A percentile compares a stretch with the other conserved stretches of the same genome.
These are phyloP conservation scores for Neurospora cerealis DNA, from an alignment of 495 filamentous ascomycete species.

Conservation along the genomic window DNA sequence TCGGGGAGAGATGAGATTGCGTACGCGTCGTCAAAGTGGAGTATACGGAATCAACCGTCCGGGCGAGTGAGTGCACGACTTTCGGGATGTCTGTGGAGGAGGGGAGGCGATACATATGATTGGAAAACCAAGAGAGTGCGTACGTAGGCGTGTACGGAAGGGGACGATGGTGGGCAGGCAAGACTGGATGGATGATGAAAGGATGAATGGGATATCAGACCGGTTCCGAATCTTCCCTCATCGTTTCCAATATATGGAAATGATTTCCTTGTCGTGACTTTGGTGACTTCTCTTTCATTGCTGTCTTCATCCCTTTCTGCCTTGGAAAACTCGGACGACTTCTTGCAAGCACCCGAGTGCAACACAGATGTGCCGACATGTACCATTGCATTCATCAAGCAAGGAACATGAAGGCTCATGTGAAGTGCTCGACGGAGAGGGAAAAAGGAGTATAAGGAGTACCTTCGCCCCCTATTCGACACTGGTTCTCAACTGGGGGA, in stretches of 20 bases:
- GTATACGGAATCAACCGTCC: background rate
- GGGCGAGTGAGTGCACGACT: background rate
- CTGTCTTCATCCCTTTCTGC: background rate
- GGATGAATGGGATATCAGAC: background rate
- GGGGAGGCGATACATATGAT: background rate
- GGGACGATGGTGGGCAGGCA: background rate
- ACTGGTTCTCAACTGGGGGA: background rate
- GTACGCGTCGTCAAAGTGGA: background rate
- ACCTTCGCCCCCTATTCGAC: background rate
- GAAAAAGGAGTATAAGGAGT: background rate
- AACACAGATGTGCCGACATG: background rate
- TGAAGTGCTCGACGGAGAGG: background rate
- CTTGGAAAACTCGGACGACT: background rate
- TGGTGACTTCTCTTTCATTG: background rate
- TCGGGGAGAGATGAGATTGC: background rate
- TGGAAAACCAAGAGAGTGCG: background rate
- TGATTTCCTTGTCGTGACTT: background rate
- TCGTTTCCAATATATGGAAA: background rate
- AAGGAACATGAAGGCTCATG: background rate
- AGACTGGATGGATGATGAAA: background rate
- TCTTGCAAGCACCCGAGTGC: background rate
- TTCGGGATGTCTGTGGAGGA: background rate
- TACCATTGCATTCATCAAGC: background rate
- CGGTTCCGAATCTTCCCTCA: background rate
- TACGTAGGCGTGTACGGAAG: background rate